Conservation (phyloP, 2,329 filamentous ascomycete species). For the Simplicillium sp. region DNA sequence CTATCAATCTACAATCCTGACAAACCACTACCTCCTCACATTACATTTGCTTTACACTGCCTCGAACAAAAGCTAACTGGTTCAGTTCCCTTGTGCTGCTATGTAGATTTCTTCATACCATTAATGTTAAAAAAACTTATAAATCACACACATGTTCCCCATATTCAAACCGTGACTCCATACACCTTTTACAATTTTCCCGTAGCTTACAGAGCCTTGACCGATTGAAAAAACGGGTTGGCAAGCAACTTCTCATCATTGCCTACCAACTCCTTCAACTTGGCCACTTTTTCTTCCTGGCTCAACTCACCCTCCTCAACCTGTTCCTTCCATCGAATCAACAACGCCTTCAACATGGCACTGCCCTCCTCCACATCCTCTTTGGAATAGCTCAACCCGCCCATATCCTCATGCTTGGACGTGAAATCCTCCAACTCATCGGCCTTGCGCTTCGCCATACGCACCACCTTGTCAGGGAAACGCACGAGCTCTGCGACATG, state of each 20-base stretch:
- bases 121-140: background rate
- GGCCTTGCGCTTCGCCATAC: conserved; percentile 98
- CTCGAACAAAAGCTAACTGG: background rate
- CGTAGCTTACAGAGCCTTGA: conserved; percentile 38
- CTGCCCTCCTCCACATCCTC: conserved; percentile 87
- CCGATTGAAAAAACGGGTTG: conserved; percentile 63
- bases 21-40: background rate
- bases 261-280: conserved; percentile 71
- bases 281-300: conserved; percentile 66
- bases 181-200: no score
- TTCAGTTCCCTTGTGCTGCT: no score
- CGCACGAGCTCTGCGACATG: conserved; percentile 95
- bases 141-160: no score
- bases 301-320: conserved; percentile 50
- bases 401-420: conserved; percentile 57
- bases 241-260: conserved; percentile 55
- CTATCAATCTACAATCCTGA: conserved; percentile 13
- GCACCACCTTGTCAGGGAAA: conserved; percentile 93
- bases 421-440: conserved; percentile 97
- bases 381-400: conserved; percentile 56
- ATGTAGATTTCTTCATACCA: background rate
- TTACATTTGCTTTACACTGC: background rate
- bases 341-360: conserved; percentile 69
- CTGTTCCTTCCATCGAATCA: conserved; percentile 80
- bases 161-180: no score